Percentiles rank a stretch among this genome's conserved stretches.
Conservation (phyloP, 352 stramenopile genomes). For the Phytophthora rubi region DNA sequence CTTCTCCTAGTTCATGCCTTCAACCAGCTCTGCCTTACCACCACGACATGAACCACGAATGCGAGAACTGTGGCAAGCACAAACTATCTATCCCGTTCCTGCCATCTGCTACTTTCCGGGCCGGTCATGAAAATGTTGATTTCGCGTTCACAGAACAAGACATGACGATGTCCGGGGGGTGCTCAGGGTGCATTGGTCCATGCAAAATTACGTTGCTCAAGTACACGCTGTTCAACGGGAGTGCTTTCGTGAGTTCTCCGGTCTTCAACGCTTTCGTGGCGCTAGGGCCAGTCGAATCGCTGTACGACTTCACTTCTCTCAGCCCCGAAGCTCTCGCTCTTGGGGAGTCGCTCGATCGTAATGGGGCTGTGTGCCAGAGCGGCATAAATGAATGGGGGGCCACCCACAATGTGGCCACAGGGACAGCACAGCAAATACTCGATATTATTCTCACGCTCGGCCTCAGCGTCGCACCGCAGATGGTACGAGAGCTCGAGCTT, state of each 20-base stretch:
- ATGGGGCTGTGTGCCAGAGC: constrained; percentile 29
- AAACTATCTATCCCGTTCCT: too few species aligned
- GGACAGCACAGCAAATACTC: constrained; percentile 13
- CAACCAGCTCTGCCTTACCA: too few species aligned
- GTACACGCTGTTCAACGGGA: constrained; percentile 23
- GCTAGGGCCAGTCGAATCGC: background rate
- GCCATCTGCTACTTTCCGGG: too few species aligned
- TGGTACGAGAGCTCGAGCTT: constrained; percentile 12
- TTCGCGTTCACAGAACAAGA: constrained; percentile 27
- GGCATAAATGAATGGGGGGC: constrained; percentile 27
- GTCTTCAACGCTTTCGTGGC: constrained; percentile 21
- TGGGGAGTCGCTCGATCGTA: constrained; percentile 10
- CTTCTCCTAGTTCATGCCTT: too few species aligned
- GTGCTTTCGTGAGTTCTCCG: constrained; percentile 16
- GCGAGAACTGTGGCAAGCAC: too few species aligned
- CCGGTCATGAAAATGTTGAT: too few species aligned
- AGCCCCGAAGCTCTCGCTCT: constrained; percentile 13
- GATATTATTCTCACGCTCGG: constrained; percentile 1
- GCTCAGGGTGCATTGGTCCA: constrained; percentile 11
- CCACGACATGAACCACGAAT: too few species aligned
- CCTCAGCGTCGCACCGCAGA: constrained; percentile 12
- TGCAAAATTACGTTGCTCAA: constrained; percentile 31
- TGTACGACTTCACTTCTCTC: constrained; percentile 18
- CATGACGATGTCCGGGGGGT: constrained; percentile 16
- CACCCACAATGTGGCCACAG: constrained; percentile 13